These are phyloP conservation scores for Fennellomyces sp. DNA, from an alignment of 371 early-diverging fungal species.

Conservation along the genomic window DNA sequence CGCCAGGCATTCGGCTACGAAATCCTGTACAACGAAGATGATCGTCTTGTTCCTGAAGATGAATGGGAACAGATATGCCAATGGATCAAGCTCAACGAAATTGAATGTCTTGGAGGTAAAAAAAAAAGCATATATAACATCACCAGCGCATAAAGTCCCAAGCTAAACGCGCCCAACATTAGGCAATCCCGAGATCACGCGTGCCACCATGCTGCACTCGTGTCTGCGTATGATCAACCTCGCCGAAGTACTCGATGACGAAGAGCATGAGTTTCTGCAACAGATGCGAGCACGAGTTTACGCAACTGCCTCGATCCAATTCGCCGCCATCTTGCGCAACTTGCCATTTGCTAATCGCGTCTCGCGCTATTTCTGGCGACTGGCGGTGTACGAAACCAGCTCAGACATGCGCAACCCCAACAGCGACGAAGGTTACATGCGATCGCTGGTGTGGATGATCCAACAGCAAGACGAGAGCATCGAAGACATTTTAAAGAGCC, in stretches of 20 bases:
- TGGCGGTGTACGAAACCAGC: constrained; percentile 25
- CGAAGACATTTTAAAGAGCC: constrained; percentile 24
- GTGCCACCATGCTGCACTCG: constrained; percentile 29
- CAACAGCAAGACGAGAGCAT: constrained; percentile 25
- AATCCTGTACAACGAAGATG: constrained; percentile 25
- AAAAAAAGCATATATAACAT: too few species aligned
- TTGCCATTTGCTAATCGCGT: constrained; percentile 17
- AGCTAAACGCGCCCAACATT: too few species aligned
- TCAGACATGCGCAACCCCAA: neutral
- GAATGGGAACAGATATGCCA: constrained; percentile 37
- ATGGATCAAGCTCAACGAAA: constrained; percentile 50
- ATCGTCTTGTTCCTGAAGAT: constrained; percentile 21
- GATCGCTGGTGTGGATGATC: constrained; percentile 27
- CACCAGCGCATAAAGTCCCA: too few species aligned
- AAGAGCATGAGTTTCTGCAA: constrained; percentile 15
- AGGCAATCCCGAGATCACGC: constrained; percentile 23
- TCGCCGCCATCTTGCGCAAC: constrained; percentile 19
- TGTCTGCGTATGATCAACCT: constrained; percentile 44
- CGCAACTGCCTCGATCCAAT: constrained; percentile 45
- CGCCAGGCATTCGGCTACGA: constrained; percentile 44
- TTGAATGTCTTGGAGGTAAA: constrained; percentile 34
- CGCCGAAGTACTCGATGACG: constrained; percentile 36
- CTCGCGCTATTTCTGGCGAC: constrained; percentile 28
- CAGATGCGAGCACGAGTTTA: constrained; percentile 39
- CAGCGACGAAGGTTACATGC: constrained; percentile 18